phyloP scores from a whole-genome alignment of 2,329 filamentous ascomycete genomes.

The Pseudocercospora macadamiae region DNA sequence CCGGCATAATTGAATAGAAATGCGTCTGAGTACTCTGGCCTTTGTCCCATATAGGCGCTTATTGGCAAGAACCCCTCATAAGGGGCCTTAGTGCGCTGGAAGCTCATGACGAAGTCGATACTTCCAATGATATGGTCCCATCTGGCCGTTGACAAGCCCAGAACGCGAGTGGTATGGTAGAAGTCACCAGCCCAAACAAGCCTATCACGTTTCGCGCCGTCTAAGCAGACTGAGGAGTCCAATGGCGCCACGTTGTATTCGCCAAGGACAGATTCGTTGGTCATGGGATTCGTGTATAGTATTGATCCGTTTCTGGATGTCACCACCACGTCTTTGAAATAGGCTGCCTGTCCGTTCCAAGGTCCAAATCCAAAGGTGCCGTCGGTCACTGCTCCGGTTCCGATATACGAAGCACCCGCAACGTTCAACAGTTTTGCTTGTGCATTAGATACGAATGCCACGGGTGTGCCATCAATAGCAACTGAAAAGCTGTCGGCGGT shows the following conservation, averaged over 20 bases:
- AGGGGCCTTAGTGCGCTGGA: constrained; percentile 22
- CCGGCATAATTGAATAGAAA: constrained; percentile 15
- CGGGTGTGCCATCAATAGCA: constrained; percentile 30
- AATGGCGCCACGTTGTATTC: constrained; percentile 46
- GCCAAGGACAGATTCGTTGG: constrained; percentile 31
- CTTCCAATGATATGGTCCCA: constrained; percentile 42
- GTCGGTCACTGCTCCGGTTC: constrained; percentile 1
- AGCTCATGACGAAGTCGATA: constrained; percentile 38
- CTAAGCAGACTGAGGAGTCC: constrained; percentile 43
- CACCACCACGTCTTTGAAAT: constrained; percentile 42
- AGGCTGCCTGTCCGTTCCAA: constrained; percentile 45
- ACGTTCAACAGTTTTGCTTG: constrained; percentile 25
- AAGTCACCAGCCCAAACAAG: constrained; percentile 50
- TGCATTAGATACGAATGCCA: constrained; percentile 29
- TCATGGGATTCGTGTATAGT: constrained; percentile 40
- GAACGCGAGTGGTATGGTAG: constrained; percentile 45
- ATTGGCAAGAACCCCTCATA: constrained; percentile 24
- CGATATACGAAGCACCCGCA: background rate
- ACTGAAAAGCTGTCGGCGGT: constrained; percentile 35
- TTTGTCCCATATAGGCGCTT: constrained; percentile 18
- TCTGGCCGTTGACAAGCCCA: constrained; percentile 41
- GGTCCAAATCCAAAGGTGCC: constrained; percentile 48
- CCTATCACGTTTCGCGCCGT: constrained; percentile 48
- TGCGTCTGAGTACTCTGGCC: constrained; percentile 14
- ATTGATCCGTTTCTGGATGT: constrained; percentile 35